Evolutionary conservation across 192 early-diverging fungal genomes (phyloP).

Genomic region (Coemansia sp.): DNA sequence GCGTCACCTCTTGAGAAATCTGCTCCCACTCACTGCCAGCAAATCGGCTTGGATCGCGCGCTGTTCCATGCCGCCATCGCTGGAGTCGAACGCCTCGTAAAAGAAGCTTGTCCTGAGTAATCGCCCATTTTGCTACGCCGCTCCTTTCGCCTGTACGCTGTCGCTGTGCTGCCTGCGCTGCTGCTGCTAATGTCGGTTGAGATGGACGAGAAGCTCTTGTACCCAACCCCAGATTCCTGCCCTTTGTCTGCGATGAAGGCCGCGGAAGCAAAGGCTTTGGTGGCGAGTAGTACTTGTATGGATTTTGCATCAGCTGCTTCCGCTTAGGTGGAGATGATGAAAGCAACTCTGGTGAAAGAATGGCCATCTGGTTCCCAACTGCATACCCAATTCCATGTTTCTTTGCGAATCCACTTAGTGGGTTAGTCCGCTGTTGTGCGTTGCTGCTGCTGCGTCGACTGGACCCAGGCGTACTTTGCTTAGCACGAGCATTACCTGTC

Average conservation of each 20-base stretch:
- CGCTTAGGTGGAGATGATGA: conserved; percentile 50
- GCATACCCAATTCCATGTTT: conserved; percentile 45
- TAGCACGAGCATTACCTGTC: conserved; percentile 19
- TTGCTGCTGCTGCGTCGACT: conserved; percentile 13
- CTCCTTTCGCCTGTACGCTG: neutral
- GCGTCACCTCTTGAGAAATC: conserved; percentile 21
- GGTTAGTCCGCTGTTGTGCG: conserved; percentile 17
- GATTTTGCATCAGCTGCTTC: conserved; percentile 43
- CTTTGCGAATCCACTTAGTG: conserved; percentile 44
- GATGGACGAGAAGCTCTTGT: conserved; percentile 1
- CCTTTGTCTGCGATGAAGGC: conserved; percentile 9
- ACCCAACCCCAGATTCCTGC: conserved; percentile 34
- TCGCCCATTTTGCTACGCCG: conserved; percentile 29
- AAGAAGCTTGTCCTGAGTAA: conserved; percentile 45
- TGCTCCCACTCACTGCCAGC: conserved; percentile 28
- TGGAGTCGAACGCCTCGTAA: conserved; percentile 36
- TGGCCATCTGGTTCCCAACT: conserved; percentile 41
- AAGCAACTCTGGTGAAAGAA: conserved; percentile 38
- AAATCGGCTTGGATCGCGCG: conserved; percentile 37
- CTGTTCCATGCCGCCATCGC: conserved; percentile 20
- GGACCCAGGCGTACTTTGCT: conserved; percentile 20
- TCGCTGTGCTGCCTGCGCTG: neutral
- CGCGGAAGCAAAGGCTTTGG: conserved; percentile 32
- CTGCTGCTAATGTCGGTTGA: conserved; percentile 3
- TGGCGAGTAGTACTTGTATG: conserved; percentile 53